Evolutionary conservation across 306 rosid species (phyloP), one percentile per base, ranked within the genome.

Genomic region (Hippophae gyantsensis): DNA sequence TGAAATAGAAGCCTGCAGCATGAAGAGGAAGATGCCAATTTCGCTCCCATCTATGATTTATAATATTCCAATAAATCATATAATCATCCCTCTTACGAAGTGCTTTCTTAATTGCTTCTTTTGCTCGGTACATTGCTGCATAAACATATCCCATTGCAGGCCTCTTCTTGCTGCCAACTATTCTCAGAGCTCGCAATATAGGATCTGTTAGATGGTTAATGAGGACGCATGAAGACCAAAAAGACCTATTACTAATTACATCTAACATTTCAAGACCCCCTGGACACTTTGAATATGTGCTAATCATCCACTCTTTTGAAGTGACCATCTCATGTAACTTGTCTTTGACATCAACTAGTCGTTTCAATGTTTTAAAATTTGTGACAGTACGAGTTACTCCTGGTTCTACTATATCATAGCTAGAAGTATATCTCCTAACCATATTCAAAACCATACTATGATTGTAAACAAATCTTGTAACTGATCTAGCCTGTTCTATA

Each of bases 301-400:
- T 68, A 50, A 84, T 94, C 87, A 78, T 73, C 97, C 92, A 87
- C 71, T 90, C 97, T 65, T 82, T 95, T 49, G 95, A 87, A 76
- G 89, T 81, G 57, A 87, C 85, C 90, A 87, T 72, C 65, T 80
- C 81, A 80, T 90, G 97, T 56, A 87, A 73, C 69, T 76, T 82
- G 68, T 80, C 89, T 76, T 79, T 90, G 54, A 84, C 84, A 56
- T 85, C 89, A 60, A 87, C 89, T 79, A 90, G 80, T 64, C 86
- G 83, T 69, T 82, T 87, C 78, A 90, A 64, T 12, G 89, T 73
- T 45, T 85, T 54, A 47, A 90, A 90, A 79, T 78, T 76, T 55
- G 97, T 72, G 27, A 85, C 81, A 32, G 38, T 1, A 4, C 38
- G 38, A 32, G 38, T 32, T 32, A 32, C 38, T 32, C 38, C 38